Conservation (phyloP, 2,329 filamentous ascomycete species). For the Albifimbria verrucaria region DNA sequence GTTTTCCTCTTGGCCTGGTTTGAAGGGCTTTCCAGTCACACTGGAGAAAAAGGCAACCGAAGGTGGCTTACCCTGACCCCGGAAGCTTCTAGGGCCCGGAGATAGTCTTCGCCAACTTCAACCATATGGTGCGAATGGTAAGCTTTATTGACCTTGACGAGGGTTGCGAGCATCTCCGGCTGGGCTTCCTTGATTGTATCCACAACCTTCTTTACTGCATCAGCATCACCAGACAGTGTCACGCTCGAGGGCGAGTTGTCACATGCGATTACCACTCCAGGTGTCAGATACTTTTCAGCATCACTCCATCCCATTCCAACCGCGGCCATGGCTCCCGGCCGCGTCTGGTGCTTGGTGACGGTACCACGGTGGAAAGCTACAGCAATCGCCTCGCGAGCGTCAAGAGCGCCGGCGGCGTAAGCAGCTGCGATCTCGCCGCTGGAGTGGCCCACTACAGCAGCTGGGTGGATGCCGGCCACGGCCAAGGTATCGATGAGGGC, state of each 20-base stretch:
- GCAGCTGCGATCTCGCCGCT: constrained; percentile 35
- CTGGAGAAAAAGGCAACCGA: constrained; percentile 3
- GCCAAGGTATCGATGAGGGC: not conserved
- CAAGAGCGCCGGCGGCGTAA: constrained; percentile 17
- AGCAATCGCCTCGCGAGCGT: constrained; percentile 21
- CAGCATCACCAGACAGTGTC: constrained; percentile 28
- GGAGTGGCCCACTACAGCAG: constrained; percentile 30
- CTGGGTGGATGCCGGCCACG: constrained; percentile 22
- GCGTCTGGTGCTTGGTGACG: constrained; percentile 7
- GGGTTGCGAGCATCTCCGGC: constrained; percentile 11
- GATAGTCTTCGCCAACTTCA: constrained; percentile 6
- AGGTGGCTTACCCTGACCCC: not conserved
- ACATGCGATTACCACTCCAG: constrained; percentile 24
- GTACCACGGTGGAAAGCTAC: constrained; percentile 27
- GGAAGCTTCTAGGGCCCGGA: not conserved
- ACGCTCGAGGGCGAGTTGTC: constrained; percentile 27
- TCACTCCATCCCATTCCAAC: constrained; percentile 15
- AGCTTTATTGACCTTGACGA: constrained; percentile 11
- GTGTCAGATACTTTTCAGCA: not conserved
- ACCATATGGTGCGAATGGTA: constrained; percentile 29
- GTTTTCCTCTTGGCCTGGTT: too few species aligned
- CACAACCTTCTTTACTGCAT: constrained; percentile 19
- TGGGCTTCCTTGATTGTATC: not conserved
- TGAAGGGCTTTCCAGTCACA: not conserved
- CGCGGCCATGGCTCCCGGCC: constrained; percentile 24